A percentile compares a stretch with the other conserved stretches of the same genome.
These are phyloP conservation scores for Boletus huronensis DNA, from an alignment of 768 basidiomycete species.

Conservation along the genomic window DNA sequence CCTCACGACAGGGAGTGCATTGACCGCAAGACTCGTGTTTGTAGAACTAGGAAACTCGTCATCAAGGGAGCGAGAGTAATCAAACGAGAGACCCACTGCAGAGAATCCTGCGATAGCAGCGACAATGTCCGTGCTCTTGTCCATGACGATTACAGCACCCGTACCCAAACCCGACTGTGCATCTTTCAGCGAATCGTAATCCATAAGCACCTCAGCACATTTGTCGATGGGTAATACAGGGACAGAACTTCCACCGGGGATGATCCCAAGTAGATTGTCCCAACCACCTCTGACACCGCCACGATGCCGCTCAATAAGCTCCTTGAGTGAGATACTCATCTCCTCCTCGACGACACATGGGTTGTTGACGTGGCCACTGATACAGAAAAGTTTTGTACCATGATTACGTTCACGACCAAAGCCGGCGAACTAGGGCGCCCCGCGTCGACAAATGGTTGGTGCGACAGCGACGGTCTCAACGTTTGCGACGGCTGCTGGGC, in stretches of 20 bases:
- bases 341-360: constrained; percentile 98
- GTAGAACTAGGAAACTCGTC: constrained; percentile 67
- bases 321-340: constrained; percentile 95
- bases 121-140: constrained; percentile 95
- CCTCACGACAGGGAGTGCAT: constrained; percentile 91
- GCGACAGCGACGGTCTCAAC: constrained; percentile 98
- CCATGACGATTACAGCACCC: constrained; percentile 98
- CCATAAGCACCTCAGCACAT: constrained; percentile 93
- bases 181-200: constrained; percentile 96
- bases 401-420: constrained; percentile 92
- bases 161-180: constrained; percentile 96
- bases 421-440: constrained; percentile 84
- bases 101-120: constrained; percentile 92
- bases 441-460: constrained; percentile 91
- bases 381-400: constrained; percentile 96
- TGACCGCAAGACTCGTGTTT: constrained; percentile 99
- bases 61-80: not conserved
- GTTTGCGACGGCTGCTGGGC: constrained; percentile 95
- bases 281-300: constrained; percentile 93
- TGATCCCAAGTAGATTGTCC: constrained; percentile 95
- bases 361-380: constrained; percentile 97
- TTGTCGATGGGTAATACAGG: constrained; percentile 83
- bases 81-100: constrained; percentile 41
- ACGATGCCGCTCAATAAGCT: constrained; percentile 94
- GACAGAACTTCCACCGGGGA: constrained; percentile 93